phyloP scores from a whole-genome alignment of 176 grass and related monocot species.

The Zea luxurians region DNA sequence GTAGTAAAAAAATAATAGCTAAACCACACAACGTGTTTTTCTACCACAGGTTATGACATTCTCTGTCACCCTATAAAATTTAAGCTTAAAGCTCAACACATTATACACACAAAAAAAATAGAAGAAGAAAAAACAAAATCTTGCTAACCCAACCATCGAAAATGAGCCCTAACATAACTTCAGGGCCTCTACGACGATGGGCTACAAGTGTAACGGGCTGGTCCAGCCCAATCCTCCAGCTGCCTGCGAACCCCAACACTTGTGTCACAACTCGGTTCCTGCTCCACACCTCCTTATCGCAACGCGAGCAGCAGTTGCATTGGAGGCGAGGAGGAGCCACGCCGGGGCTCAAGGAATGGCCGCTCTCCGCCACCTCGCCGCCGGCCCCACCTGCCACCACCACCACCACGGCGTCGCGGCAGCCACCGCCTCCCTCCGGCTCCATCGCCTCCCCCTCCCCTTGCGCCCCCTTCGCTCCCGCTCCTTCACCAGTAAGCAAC shows the following conservation, averaged over 20 bases:
- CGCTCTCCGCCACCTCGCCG: slow-evolving; percentile 53
- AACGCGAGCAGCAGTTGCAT: neutral
- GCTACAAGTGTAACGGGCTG: neutral
- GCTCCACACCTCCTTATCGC: neutral
- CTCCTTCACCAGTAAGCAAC: slow-evolving; percentile 24
- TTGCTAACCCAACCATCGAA: neutral
- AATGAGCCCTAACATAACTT: neutral
- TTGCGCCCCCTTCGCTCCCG: slow-evolving; percentile 33
- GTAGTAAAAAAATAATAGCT: too few species aligned
- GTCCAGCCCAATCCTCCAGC: neutral
- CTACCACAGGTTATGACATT: too few species aligned
- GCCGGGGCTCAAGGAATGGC: slow-evolving; percentile 38
- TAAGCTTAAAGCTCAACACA: too few species aligned
- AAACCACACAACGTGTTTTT: too few species aligned
- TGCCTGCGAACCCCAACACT: neutral
- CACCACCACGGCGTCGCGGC: neutral
- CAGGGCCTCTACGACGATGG: neutral
- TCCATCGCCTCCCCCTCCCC: neutral
- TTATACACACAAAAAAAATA: too few species aligned
- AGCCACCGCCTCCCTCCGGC: slow-evolving; percentile 23
- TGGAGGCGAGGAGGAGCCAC: neutral
- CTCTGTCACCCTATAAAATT: too few species aligned
- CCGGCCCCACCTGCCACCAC: slow-evolving; percentile 20
- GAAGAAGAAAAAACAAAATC: too few species aligned
- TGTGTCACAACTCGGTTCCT: neutral